Percentiles rank a stretch among this genome's conserved stretches.
Conservation (phyloP, 495 filamentous ascomycete genomes). For the Penicillium bovifimosum region DNA sequence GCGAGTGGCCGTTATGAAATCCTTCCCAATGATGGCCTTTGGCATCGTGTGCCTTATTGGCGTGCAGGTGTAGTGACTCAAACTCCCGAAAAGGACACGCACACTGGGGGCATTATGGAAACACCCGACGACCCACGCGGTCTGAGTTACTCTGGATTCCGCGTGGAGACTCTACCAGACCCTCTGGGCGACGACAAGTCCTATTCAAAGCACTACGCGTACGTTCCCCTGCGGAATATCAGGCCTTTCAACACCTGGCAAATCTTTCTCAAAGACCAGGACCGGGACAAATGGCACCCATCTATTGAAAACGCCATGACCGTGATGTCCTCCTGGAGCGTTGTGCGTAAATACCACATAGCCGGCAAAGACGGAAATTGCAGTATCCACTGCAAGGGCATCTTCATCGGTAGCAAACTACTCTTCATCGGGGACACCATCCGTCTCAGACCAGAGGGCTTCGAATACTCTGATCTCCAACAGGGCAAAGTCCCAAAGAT, state of each 20-base stretch:
- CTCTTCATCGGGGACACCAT: constrained; percentile 48
- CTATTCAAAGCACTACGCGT: constrained; percentile 47
- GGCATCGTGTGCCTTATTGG: constrained; percentile 43
- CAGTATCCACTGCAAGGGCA: constrained; percentile 44
- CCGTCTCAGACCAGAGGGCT: constrained; percentile 39
- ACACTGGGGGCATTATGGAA: constrained; percentile 39
- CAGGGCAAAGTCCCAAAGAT: constrained; percentile 14
- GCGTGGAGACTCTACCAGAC: constrained; percentile 51
- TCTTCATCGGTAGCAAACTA: constrained; percentile 54
- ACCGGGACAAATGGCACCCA: constrained; percentile 42
- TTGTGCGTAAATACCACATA: constrained; percentile 47
- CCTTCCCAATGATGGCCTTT: constrained; percentile 23
- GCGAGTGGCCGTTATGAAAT: constrained; percentile 26
- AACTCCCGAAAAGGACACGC: constrained; percentile 35
- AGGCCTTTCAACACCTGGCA: constrained; percentile 52
- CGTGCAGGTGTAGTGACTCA: constrained; percentile 52
- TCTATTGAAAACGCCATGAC: constrained; percentile 52
- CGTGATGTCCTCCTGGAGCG: constrained; percentile 46
- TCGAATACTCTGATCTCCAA: background rate
- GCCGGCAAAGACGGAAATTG: constrained; percentile 51
- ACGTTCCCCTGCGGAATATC: constrained; percentile 49
- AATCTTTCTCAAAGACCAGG: constrained; percentile 34
- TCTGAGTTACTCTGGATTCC: constrained; percentile 52
- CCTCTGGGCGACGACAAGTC: constrained; percentile 45
- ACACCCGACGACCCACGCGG: constrained; percentile 31